A percentile compares a stretch with the other conserved stretches of the same genome.
Evolutionary conservation across 2,329 filamentous ascomycete genomes (phyloP).

Genomic region (Diplodia scrobiculata): DNA sequence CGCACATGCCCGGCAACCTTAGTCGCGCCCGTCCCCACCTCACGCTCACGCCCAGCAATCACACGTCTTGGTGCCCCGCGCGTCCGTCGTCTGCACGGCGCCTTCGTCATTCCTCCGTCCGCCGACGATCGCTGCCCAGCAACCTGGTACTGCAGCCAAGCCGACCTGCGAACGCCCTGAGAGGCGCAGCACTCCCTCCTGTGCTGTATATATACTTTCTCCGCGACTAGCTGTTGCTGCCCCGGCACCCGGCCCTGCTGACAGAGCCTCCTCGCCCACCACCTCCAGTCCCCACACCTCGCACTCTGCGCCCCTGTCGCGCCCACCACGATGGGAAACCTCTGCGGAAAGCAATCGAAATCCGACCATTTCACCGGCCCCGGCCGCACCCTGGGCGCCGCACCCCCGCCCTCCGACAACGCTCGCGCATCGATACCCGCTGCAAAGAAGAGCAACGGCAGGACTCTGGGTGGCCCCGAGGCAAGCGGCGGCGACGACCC

Average conservation of each 20-base stretch:
- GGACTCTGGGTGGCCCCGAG: conserved; percentile 64
- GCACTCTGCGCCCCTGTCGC: not conserved
- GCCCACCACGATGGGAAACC: conserved; percentile 70
- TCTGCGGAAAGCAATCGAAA: conserved; percentile 71
- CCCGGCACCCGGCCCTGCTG: not conserved
- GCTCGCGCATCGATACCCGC: conserved; percentile 37
- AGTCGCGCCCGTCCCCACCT: conserved; percentile 11
- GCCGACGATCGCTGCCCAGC: conserved; percentile 20
- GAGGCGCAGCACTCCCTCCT: conserved; percentile 1
- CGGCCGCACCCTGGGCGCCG: conserved; percentile 70
- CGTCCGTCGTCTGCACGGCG: not conserved
- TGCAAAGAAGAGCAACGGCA: conserved; percentile 53
- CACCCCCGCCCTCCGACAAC: conserved; percentile 47
- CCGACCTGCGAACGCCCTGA: not conserved
- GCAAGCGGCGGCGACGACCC: conserved; percentile 47
- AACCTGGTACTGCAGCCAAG: conserved; percentile 12
- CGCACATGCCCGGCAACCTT: not conserved
- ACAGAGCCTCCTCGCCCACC: conserved; percentile 1
- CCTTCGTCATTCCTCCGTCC: not conserved
- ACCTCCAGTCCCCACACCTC: not conserved
- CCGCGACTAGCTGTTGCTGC: not conserved
- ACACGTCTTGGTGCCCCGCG: conserved; percentile 3
- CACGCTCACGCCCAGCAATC: not conserved
- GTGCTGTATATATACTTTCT: not conserved
- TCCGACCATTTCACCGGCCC: conserved; percentile 63